These are phyloP conservation scores for Chlamydomonas sphaeroides DNA, from an alignment of 139 green algal species.

Conservation along the genomic window DNA sequence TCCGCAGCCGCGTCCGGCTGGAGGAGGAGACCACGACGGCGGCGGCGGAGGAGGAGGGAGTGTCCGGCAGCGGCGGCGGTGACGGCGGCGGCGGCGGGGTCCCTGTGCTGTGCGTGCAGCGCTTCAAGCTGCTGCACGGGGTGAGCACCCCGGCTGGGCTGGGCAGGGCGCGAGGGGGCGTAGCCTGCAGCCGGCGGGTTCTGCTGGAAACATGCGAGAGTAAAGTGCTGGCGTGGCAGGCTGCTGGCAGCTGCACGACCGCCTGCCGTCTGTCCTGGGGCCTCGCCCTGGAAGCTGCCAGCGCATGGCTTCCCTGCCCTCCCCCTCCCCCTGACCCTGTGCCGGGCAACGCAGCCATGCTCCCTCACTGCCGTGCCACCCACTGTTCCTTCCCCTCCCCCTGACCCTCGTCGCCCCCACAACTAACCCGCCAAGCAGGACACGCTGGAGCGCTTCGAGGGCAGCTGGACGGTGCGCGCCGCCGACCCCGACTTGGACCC, in stretches of 20 bases:
- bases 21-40: neutral
- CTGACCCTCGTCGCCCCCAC: too few species aligned
- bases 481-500: too few species aligned
- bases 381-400: too few species aligned
- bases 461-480: neutral
- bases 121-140: conserved; percentile 25
- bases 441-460: conserved; percentile 23
- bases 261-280: too few species aligned
- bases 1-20: conserved; percentile 4
- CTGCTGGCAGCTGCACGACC: neutral
- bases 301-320: neutral
- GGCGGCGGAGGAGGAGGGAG: too few species aligned
- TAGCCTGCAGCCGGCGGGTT: neutral
- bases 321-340: neutral
- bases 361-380: too few species aligned
- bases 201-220: neutral
- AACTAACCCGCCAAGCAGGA: neutral
- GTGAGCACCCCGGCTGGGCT: neutral
- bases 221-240: neutral
- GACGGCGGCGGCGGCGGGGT: too few species aligned
- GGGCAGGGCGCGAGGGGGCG: neutral
- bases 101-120: neutral
- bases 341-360: neutral
- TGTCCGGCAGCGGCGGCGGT: too few species aligned
- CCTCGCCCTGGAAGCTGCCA: too few species aligned